A percentile compares a stretch with the other conserved stretches of the same genome.
Conservation (phyloP, 805 yeast species). For the Starmerella geochares region DNA sequence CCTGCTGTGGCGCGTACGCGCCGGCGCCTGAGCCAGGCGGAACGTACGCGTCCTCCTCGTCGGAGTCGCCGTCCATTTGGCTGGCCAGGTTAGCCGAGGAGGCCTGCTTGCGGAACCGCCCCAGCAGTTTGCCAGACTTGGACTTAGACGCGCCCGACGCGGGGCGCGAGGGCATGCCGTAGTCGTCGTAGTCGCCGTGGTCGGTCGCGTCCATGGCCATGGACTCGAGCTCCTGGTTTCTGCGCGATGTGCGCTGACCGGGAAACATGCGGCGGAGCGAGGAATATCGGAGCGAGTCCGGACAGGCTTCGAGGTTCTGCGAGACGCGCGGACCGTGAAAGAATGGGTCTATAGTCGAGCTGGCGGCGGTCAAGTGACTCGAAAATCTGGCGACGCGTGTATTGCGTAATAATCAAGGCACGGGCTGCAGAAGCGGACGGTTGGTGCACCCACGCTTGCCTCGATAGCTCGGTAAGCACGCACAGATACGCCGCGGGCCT, state of each 20-base stretch:
- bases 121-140: slow-evolving; percentile 1
- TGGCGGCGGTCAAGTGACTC: neutral
- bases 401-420: slow-evolving; percentile 2
- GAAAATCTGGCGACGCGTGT: slow-evolving; percentile 7
- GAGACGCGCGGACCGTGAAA: neutral
- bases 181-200: slow-evolving; percentile 24
- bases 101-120: neutral
- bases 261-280: slow-evolving; percentile 12
- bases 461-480: no score
- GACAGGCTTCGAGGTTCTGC: neutral
- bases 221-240: slow-evolving; percentile 15
- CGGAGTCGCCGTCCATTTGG: slow-evolving; percentile 21
- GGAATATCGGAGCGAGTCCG: neutral
- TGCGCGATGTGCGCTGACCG: slow-evolving; percentile 17
- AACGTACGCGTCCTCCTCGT: slow-evolving; percentile 26
- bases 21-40: slow-evolving; percentile 19
- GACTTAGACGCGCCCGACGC: slow-evolving; percentile 4
- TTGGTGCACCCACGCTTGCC: no score
- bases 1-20: neutral
- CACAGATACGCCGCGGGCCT: no score
- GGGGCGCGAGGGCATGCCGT: slow-evolving; percentile 23
- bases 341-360: neutral
- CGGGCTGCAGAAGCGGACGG: neutral
- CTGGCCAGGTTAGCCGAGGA: neutral
- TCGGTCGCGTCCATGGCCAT: slow-evolving; percentile 7